Conservation (phyloP, 2,329 filamentous ascomycete genomes). For the Orbilia oligospora region DNA sequence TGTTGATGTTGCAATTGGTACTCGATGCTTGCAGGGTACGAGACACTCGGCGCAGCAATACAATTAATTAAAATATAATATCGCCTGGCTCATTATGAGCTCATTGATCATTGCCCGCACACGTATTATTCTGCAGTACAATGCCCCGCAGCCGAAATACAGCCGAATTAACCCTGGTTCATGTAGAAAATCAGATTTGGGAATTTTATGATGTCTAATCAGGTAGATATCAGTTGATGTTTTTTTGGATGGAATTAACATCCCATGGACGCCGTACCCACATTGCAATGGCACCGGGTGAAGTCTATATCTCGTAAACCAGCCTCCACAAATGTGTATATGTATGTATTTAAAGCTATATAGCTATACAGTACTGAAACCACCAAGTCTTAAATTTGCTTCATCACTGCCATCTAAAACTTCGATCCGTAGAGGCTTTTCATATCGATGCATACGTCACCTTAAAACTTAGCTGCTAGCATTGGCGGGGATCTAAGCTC, state of each 20-base stretch:
- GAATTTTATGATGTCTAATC: background rate
- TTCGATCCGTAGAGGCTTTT: no score
- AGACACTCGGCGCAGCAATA: constrained; percentile 12
- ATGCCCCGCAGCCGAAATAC: background rate
- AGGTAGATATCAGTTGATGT: background rate
- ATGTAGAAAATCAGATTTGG: background rate
- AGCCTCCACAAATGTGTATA: background rate
- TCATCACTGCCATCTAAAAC: no score
- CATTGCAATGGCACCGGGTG: background rate
- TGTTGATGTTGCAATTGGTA: constrained; percentile 6
- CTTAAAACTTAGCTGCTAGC: no score
- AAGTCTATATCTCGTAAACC: background rate
- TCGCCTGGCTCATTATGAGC: background rate
- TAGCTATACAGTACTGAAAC: no score
- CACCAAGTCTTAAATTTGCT: no score
- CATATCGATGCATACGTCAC: no score
- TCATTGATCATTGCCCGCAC: background rate
- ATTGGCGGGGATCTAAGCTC: no score
- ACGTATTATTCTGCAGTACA: constrained; percentile 1
- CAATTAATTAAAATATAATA: no score
- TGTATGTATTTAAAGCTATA: background rate
- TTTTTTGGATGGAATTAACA: background rate
- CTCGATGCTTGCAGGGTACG: background rate
- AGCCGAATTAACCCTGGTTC: background rate
- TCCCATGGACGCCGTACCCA: background rate